Base-by-base conservation (phyloP, 176 grass and related monocot genomes). In the Bothriochloa decipiens region DNA sequence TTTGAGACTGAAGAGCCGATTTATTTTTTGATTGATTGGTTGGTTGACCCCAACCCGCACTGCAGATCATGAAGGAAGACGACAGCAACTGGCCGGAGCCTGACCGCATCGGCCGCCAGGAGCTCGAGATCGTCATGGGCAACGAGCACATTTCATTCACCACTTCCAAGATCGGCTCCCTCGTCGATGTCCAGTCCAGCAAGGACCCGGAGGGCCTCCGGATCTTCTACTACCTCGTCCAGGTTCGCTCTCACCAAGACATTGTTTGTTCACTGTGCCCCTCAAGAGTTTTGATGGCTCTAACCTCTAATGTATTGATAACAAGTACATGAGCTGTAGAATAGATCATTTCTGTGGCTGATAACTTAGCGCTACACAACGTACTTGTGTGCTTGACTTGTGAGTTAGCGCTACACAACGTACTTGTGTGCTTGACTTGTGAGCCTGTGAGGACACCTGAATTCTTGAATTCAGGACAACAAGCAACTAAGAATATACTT, bases 71-170 rank as follows among this genome's bases (percentile, higher is more conserved):
- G 95, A 97, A 91, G 84, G 95, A 97, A 68, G 95, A 97, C 37
- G 92, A 97, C 79, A 94, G 81, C 71, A 97, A 91, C 88, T 97
- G 95, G 95, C 95, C 95, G 5, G 92, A 94, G 53, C 92, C 95
- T 15, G 90, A 97, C 78, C 66, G 84, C 66, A 76, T 92, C 7
- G 95, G 95, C 29, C 70, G 95, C 84, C 95, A 94, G 95, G 95
- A 97, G 86, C 88, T 97, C 47, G 95, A 97, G 84, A 97, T 97
- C 25, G 95, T 97, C 71, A 94, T 94, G 88, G 90, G 88, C 55
- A 97, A 97, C 49, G 92, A 97, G 81, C 92, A 97, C 84, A 97
- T 97, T 71, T 97, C 95, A 14, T 97, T 97, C 64, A 97, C 95
- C 73, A 97, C 95, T n/a, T 92, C 95, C 22, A 97, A 97, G 83